These are phyloP conservation scores for Sporormia fimetaria DNA, from an alignment of 495 filamentous ascomycete species.

Conservation along the genomic window DNA sequence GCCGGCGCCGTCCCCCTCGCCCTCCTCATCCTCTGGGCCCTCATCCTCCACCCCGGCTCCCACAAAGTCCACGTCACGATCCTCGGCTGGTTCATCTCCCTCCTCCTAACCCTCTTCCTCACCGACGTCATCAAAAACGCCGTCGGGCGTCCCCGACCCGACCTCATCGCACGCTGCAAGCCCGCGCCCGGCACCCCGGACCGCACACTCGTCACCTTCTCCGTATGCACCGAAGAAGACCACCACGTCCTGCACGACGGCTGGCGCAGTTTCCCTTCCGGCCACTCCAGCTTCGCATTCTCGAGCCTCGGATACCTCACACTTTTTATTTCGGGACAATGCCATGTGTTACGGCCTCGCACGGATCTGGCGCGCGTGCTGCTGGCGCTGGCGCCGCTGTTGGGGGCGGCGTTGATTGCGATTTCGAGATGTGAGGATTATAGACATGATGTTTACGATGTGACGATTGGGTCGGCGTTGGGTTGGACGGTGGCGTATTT, in stretches of 20 bases:
- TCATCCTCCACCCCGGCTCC: slow-evolving; percentile 43
- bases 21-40: slow-evolving; percentile 54
- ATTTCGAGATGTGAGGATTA: slow-evolving; percentile 92
- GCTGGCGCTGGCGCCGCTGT: slow-evolving; percentile 53
- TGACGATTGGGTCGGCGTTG: slow-evolving; percentile 61
- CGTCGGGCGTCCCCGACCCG: slow-evolving; percentile 80
- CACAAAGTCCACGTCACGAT: slow-evolving; percentile 83
- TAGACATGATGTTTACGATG: slow-evolving; percentile 88
- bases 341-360: slow-evolving; percentile 64
- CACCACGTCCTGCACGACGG: slow-evolving; percentile 79
- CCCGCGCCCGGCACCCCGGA: slow-evolving; percentile 49
- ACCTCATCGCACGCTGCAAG: slow-evolving; percentile 79
- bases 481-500: slow-evolving; percentile 68
- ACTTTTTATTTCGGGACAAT: slow-evolving; percentile 67
- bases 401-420: slow-evolving; percentile 77
- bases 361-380: slow-evolving; percentile 51
- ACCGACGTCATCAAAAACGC: slow-evolving; percentile 86
- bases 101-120: slow-evolving; percentile 68
- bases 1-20: slow-evolving; percentile 58
- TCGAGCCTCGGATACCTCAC: slow-evolving; percentile 72
- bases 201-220: slow-evolving; percentile 56
- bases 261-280: slow-evolving; percentile 85
- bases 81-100: slow-evolving; percentile 59
- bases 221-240: slow-evolving; percentile 68
- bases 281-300: slow-evolving; percentile 80